Evolutionary conservation across 306 rosid species (phyloP), one percentile per base, ranked within the genome.

Genomic region (Dicorynia guianensis): DNA sequence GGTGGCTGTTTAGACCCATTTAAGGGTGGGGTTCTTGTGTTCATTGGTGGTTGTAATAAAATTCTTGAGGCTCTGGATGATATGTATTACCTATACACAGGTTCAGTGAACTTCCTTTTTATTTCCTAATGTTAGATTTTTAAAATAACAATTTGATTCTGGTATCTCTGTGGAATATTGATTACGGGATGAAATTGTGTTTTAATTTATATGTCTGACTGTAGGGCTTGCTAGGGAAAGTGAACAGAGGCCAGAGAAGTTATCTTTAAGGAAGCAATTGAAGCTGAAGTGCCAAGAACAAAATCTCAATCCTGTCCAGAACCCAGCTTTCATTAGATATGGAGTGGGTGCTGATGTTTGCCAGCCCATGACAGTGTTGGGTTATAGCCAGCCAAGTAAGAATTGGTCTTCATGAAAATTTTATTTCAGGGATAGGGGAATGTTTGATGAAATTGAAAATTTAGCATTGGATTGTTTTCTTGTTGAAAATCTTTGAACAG

Each of bases 271-370:
- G 87, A 96, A 96, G 90, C 91, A 88, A 75, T 80, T 96, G 83
- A 96, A 96, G 86, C 84, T 92, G 35, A 96, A 96, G 82, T 96
- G 99, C 82, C 99, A 86, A 84, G 99, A 89, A 76, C 92, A 96
- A 76, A 92, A 85, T 70, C 86, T 69, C 76, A 78, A 76, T 79
- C 75, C 90, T 73, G 35, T 75, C 56, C 89, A 80, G 46, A 92
- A 86, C 79, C 87, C 53, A 66, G 84, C 84, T 67, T 74, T 87
- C 20, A 82, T 71, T 67, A 60, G 69, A 80, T 75, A 83, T 89
- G 97, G 96, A 66, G 65, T 78, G 63, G 83, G 85, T 78, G 71
- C 87, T 71, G 85, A 87, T 62, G 30, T 78, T 33, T 72, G 81
- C 79, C 93, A 76, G 77, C 87, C 85, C 25, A 20, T 67, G 62